Evolutionary conservation across 2,329 filamentous ascomycete species (phyloP).

Genomic region (Scorias spongiosa): DNA sequence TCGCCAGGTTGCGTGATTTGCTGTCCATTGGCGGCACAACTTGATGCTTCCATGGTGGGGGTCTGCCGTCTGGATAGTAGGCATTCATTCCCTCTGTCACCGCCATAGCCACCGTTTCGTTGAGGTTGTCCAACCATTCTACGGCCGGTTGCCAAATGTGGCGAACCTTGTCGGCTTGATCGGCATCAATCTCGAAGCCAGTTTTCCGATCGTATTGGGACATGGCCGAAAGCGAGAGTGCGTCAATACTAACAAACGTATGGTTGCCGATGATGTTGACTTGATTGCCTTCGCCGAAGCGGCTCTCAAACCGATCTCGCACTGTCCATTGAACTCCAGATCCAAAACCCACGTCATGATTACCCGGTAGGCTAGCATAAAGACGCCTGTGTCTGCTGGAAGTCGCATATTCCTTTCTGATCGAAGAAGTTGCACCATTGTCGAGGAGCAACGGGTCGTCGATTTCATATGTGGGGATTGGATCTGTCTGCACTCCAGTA

Average conservation of each 20-base stretch:
- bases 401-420: conserved; percentile 37
- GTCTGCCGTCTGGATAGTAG: conserved; percentile 38
- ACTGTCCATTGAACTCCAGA: conserved; percentile 68
- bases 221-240: conserved; percentile 70
- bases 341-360: conserved; percentile 89
- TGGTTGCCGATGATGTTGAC: conserved; percentile 91
- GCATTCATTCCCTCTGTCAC: conserved; percentile 48
- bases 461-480: conserved; percentile 11
- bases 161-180: conserved; percentile 11
- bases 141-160: conserved; percentile 59
- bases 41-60: conserved; percentile 18
- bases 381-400: conserved; percentile 61
- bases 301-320: conserved; percentile 68
- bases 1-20: conserved; percentile 17
- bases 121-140: conserved; percentile 57
- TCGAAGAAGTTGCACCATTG: conserved; percentile 41
- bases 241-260: conserved; percentile 83
- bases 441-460: conserved; percentile 4
- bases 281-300: conserved; percentile 81
- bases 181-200: conserved; percentile 34
- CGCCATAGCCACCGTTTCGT: conserved; percentile 49
- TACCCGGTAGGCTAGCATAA: conserved; percentile 76
- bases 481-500: conserved; percentile 8
- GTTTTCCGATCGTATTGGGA: conserved; percentile 40
- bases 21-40: conserved; percentile 13